Evolutionary conservation across 441 rosid genomes (phyloP).

Genomic region (Manihot esculenta): DNA sequence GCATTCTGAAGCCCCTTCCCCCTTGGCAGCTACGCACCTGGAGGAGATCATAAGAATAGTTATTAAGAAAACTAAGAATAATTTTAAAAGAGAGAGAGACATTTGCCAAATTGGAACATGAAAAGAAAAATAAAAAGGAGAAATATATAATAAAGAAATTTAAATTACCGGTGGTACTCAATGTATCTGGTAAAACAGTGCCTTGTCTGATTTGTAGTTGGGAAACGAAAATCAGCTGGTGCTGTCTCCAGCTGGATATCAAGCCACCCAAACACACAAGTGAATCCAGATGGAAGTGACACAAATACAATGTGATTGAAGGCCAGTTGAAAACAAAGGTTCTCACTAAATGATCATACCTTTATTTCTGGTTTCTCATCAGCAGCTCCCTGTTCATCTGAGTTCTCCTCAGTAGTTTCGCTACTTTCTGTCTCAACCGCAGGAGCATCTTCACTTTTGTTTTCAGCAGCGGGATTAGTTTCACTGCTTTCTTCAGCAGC

Average conservation of each 20-base stretch:
- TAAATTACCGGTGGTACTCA: constrained; percentile 80
- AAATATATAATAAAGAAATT: neutral
- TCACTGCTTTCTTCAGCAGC: constrained; percentile 14
- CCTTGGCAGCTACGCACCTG: constrained; percentile 91
- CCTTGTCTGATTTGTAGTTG: constrained; percentile 93
- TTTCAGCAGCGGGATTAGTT: constrained; percentile 36
- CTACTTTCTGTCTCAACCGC: constrained; percentile 42
- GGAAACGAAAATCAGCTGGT: constrained; percentile 95
- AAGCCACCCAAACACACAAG: constrained; percentile 18
- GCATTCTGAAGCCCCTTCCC: constrained; percentile 89
- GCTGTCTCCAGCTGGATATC: constrained; percentile 83
- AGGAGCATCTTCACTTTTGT: constrained; percentile 39
- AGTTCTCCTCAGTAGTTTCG: constrained; percentile 38
- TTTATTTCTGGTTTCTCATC: constrained; percentile 73
- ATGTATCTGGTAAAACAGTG: constrained; percentile 92
- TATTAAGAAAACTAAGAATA: too few species aligned
- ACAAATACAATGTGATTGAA: neutral
- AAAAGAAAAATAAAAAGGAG: neutral
- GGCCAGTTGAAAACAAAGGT: neutral
- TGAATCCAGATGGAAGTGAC: constrained; percentile 20
- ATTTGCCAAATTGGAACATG: constrained; percentile 1
- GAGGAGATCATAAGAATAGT: constrained; percentile 19
- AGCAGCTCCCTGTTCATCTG: constrained; percentile 50
- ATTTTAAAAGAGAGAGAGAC: too few species aligned
- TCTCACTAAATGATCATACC: constrained; percentile 38